phyloP scores from a whole-genome alignment of 139 green algal genomes.

The Volvox reticuliferus region DNA sequence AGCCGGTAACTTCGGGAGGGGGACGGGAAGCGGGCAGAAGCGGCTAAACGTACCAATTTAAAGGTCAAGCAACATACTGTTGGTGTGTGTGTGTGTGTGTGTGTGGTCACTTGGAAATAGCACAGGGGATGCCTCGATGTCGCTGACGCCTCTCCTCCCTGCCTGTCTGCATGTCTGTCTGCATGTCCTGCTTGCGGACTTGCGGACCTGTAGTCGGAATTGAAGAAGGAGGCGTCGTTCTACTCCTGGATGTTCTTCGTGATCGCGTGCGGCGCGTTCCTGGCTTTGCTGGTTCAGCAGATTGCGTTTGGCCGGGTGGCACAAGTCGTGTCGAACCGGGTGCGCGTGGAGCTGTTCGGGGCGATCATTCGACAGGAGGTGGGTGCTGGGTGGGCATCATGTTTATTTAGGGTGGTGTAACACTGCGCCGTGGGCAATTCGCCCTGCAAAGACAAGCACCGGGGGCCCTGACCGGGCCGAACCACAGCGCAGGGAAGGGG shows the following conservation, averaged over 20 bases:
- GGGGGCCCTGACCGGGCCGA: too few species aligned
- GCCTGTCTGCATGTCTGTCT: neutral
- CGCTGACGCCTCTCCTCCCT: neutral
- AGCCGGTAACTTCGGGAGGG: neutral
- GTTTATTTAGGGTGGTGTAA: too few species aligned
- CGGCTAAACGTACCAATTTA: too few species aligned
- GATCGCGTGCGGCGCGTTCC: conserved; percentile 68
- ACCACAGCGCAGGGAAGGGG: too few species aligned
- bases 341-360: conserved; percentile 74
- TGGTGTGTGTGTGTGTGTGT: too few species aligned
- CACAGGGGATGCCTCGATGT: too few species aligned
- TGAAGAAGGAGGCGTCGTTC: conserved; percentile 57
- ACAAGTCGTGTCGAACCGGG: conserved; percentile 69
- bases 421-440: too few species aligned
- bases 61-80: too few species aligned
- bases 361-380: conserved; percentile 76
- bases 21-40: neutral
- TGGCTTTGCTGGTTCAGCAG: conserved; percentile 57
- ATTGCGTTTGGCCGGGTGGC: conserved; percentile 71
- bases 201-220: neutral
- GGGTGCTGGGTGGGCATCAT: neutral
- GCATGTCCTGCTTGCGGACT: too few species aligned
- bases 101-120: too few species aligned
- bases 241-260: conserved; percentile 79
- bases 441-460: too few species aligned